Base-by-base conservation (phyloP, 1,284 basidiomycete species). In the Trichosporon sp. region DNA sequence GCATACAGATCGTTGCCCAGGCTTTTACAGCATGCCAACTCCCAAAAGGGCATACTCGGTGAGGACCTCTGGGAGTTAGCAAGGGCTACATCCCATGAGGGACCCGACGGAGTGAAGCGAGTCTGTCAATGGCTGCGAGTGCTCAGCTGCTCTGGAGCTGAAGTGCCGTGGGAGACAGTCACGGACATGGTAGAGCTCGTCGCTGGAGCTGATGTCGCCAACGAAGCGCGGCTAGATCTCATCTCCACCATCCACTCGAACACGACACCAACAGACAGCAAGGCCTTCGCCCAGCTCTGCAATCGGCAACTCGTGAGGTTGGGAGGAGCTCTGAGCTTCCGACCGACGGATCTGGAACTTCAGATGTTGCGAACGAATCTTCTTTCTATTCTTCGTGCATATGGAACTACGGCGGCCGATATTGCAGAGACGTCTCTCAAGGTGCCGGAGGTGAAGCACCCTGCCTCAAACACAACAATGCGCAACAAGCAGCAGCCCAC, bases 71-170 rank as follows among this genome's bases (percentile, higher is more conserved):
- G 91, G 86, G 83, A 85, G 46, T 83, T 88, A 5, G 82, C 91
- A 4, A 82, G 85, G 19, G 83, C 84, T 38, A 82, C 85, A 6
- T 88, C 88, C 0, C 84, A 82, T 2, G 82, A 85, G 68, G 85
- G 85, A 21, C 78, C 81, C 48, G 83, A 86, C 4, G 88, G 88
- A 4, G 83, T 90, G 48, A 80, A 83, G 19, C 86, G 85, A 37
- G 87, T 87, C 40, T 83, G 91, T 51, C 84, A 86, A 66, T 92
- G 91, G 90, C 85, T 93, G 38, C 86, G 87, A 38, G 84, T 90
- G 26, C 86, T 92, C 74, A 86, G 90, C 11, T 85, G 86, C 65
- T 91, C 91, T 1, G 91, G 90, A 0, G 87, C 92, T 14, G 89
- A 90, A 37, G 86, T 93, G 16, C 88, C 91, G 0, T 83, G 80